Base-by-base conservation (phyloP, 768 basidiomycete species). In the Dentipellis fragilis region DNA sequence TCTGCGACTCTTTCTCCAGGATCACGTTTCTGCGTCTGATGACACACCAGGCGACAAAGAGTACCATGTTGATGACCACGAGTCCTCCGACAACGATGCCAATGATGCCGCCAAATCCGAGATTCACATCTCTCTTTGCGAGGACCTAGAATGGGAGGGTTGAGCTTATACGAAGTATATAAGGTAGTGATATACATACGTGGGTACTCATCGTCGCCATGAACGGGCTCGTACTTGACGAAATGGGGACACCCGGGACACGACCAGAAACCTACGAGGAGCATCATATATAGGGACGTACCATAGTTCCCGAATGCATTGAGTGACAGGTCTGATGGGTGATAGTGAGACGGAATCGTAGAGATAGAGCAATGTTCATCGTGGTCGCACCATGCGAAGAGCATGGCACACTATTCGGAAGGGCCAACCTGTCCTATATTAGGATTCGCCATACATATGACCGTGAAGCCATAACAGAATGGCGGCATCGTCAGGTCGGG, bases 31-130 rank as follows among this genome's bases (percentile, higher is more conserved):
- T 42, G 17, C 47, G 34, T 23, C 61, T 49, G 50, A 40, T 35
- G 17, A 54, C 34, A 22, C 53, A 19, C 38, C 46, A 37, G 16
- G 60, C 50, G 51, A 54, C 23, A 12, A 55, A 51, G 37, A 64
- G 38, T 46, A 57, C 42, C 36, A 60, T 12, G 56, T 59, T 61
- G 39, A 64, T 47, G 14, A 38, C 54, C 11, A 58, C 57, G 9
- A 51, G 42, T 16, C 52, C 58, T 10, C 54, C 58, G 29, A 49
- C 62, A 48, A 59, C 51, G 47, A 59, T 59, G 36, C 56, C 60
- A 21, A 54, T 35, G 50, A 37, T 35, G 4, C 22, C 36, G 10
- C 34, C 50, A 16, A 51, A 39, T 1, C 22, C n/a, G 45, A 34
- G 54, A 49, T 36, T 21, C 1, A 37, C 4, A 37, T 39, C 54